phyloP scores from a whole-genome alignment of 352 stramenopile genomes.

The Pythium rishiriense region DNA sequence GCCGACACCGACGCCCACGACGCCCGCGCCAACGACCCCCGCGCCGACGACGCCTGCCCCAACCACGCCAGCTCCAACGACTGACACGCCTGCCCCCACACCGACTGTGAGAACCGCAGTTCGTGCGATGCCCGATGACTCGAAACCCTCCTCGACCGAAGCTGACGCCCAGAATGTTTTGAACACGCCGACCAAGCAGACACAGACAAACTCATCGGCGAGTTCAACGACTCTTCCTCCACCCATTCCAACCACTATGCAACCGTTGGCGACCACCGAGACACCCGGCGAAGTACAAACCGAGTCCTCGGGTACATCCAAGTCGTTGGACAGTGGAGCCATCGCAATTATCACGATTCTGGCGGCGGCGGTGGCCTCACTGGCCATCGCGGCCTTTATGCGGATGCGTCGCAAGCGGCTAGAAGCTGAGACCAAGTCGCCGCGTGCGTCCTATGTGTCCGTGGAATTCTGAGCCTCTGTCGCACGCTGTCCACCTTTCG shows the following conservation, averaged over 20 bases:
- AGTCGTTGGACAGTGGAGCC: background rate
- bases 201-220: background rate
- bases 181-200: background rate
- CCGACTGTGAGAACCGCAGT: background rate
- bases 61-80: background rate
- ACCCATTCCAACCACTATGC: background rate
- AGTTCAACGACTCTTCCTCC: too few relatives aligned
- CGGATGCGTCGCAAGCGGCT: background rate
- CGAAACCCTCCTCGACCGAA: background rate
- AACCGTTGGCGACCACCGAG: background rate
- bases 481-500: background rate
- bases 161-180: background rate
- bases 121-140: background rate
- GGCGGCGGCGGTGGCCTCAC: background rate
- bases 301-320: background rate
- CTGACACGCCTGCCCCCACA: background rate
- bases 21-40: conserved; percentile 12
- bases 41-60: background rate
- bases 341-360: background rate
- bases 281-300: background rate
- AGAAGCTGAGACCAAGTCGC: background rate
- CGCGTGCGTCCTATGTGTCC: background rate
- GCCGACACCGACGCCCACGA: conserved; percentile 32
- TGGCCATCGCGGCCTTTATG: background rate
- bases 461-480: background rate